Evolutionary conservation across 2,329 filamentous ascomycete species (phyloP), one percentile per base, ranked within the genome.

Genomic region (Monilinia aucupariae): DNA sequence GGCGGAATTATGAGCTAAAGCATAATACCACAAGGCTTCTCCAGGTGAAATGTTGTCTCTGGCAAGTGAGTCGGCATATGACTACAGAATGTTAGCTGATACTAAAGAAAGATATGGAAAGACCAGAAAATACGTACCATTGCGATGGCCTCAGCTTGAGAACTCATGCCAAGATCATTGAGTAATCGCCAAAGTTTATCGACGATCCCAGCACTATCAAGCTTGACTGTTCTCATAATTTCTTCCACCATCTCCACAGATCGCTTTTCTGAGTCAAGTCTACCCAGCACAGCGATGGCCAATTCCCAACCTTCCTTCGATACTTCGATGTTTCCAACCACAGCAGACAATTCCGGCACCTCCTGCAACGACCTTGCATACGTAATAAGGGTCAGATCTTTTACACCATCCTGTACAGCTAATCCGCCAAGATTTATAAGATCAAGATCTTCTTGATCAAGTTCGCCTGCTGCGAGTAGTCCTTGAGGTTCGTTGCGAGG

Each of bases 21-120:
- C 89, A 74, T 94, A 97, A 78, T 96, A 97, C 77, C 94, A 87
- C 25, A 97, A 81, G 0, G 91, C 90, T 67, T 93, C 86, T 61
- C 93, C 93, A 69, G 93, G 97, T 61, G 88, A 84, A 70, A 90
- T 85, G 0, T 89, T 88, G 49, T 85, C 83, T 64, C 86, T 82
- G 13, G 87, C 85, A 47, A 96, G 81, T 54, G 87, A 82, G 68
- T 96, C 88, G 63, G 92, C 93, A 73, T 91, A 97, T 68, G 88
- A 86, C 90, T 96, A 71, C 34, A 25, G n/a, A 17, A n/a, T 39
- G 63, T 78, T 71, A 71, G 67, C 45, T 43, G 69, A 69, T 65
- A 34, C 32, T 25, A 53, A 22, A 20, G 5, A 10, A 47, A 39
- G 3, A 54, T 52, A 50, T 59, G 56, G 27, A 30, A 25, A 41